Evolutionary conservation across 148 eudicot genomes (phyloP).

Genomic region (Cornus kousa): DNA sequence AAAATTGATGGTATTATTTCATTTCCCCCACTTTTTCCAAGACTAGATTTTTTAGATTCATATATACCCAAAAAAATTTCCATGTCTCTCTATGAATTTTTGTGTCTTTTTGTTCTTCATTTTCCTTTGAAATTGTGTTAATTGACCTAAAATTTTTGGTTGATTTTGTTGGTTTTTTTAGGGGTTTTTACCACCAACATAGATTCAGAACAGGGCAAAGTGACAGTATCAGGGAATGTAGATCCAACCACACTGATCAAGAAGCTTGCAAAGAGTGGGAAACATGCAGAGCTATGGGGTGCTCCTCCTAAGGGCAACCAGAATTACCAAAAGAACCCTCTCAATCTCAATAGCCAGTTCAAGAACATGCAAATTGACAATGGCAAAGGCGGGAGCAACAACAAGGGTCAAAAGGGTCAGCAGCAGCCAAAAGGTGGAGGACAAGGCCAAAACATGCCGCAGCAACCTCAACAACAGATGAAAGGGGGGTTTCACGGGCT

Average conservation of each 20-base stretch:
- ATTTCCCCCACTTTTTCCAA: neutral
- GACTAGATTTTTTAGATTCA: neutral
- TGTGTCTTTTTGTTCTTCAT: neutral
- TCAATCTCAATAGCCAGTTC: conserved; percentile 34
- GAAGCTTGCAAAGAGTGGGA: conserved; percentile 50
- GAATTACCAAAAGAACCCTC: conserved; percentile 20
- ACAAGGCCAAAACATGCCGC: neutral
- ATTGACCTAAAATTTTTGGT: neutral
- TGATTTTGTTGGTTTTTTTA: conserved; percentile 1
- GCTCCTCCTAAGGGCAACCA: conserved; percentile 28
- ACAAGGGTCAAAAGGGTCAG: conserved; percentile 27
- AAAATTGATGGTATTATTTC: conserved; percentile 80
- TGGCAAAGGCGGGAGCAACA: conserved; percentile 35
- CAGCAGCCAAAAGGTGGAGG: conserved; percentile 37
- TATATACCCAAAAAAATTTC: neutral
- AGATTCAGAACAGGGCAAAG: conserved; percentile 55
- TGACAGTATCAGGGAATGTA: conserved; percentile 48
- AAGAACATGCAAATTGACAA: conserved; percentile 43
- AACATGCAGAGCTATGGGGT: conserved; percentile 55
- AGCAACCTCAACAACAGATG: conserved; percentile 28
- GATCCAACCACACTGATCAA: conserved; percentile 44
- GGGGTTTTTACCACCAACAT: conserved; percentile 46
- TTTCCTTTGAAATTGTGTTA: neutral
- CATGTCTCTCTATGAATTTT: neutral
- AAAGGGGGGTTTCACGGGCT: conserved; percentile 48